phyloP scores from a whole-genome alignment of 1,284 basidiomycete genomes.

The Ganoderma boninense region DNA sequence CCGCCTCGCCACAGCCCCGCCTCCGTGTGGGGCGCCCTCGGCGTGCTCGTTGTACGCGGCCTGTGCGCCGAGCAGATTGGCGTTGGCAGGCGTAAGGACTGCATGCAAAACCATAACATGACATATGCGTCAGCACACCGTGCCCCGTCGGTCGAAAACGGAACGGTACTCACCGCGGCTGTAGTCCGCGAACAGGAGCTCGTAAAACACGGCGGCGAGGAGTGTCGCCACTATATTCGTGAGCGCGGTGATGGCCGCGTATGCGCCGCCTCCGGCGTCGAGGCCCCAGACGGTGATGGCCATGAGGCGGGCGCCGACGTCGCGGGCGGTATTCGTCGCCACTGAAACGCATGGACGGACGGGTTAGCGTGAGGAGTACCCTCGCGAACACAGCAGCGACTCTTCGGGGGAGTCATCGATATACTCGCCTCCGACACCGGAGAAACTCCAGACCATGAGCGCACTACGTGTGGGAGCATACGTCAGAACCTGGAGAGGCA shows the following conservation, averaged over 20 bases:
- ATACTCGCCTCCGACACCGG: conserved; percentile 55
- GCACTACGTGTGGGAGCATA: conserved; percentile 45
- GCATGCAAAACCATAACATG: not conserved
- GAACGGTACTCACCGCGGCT: conserved; percentile 50
- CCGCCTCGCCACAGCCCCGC: not conserved
- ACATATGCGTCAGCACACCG: not conserved
- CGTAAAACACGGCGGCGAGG: conserved; percentile 60
- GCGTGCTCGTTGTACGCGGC: conserved; percentile 33
- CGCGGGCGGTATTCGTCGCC: conserved; percentile 72
- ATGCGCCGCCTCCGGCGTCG: conserved; percentile 60
- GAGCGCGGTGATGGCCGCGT: conserved; percentile 70
- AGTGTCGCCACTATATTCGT: conserved; percentile 71
- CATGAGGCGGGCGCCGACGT: conserved; percentile 66
- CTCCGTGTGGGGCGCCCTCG: not conserved
- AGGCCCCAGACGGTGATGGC: conserved; percentile 66
- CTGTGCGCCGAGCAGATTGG: conserved; percentile 31
- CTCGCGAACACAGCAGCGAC: not conserved
- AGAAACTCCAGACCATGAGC: conserved; percentile 65
- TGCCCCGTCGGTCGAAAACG: too few species aligned
- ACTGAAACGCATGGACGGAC: conserved; percentile 45
- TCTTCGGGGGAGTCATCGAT: not conserved
- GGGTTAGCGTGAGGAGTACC: not conserved
- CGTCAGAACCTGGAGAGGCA: not conserved
- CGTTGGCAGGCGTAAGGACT: conserved; percentile 33
- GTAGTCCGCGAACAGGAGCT: conserved; percentile 61